Evolutionary conservation across 1,139 yeast genomes (phyloP), one percentile per base, ranked within the genome.

Genomic region (Hyphopichia buzzinii): DNA sequence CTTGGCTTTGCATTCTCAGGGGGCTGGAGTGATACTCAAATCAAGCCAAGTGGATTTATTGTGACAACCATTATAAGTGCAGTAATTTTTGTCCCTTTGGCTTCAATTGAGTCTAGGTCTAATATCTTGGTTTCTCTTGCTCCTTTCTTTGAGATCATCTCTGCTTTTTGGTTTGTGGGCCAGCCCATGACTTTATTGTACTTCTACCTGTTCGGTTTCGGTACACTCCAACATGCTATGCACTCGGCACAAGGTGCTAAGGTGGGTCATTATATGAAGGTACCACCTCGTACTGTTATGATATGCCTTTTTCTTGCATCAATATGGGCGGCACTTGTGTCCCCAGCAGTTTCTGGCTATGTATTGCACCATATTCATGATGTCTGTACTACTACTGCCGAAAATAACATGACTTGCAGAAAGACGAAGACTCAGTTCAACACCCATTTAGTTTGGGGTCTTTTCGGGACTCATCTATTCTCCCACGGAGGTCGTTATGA

Each of bases 181-280:
- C 16, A 36, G 24, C 41, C 43, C 8, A 17, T 35, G 15, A 14
- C 41, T 4, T 26, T 40, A 16, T 8, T 40, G 15, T 40, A 38
- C 30, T 40, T 40, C 29, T 33, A 33, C 31, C 21, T 28, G 4
- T 12, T 27, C 16, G 42, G 42, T 8, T 39, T 37, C 16, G 29
- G 37, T 14, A 30, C 33, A 14, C 6, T 37, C n/a, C 42, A 39
- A 25, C 42, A 39, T 21, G 37, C 37, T 12, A 35, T 34, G 39
- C 42, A 39, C 23, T 17, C 22, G 13, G 15, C 39, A 5, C 29
- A 25, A 23, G 28, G 35, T 14, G 33, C 37, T 14, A 48, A 47
- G 29, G 37, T 48, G 31, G 52, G 51, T 6, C 50, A 44, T 17
- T 48, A 48, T 29, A 47, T 46, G 48, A 48, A 48, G 36, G 46